Base-by-base conservation (phyloP, 352 stramenopile species). In the Thraustochytrium striatum region DNA sequence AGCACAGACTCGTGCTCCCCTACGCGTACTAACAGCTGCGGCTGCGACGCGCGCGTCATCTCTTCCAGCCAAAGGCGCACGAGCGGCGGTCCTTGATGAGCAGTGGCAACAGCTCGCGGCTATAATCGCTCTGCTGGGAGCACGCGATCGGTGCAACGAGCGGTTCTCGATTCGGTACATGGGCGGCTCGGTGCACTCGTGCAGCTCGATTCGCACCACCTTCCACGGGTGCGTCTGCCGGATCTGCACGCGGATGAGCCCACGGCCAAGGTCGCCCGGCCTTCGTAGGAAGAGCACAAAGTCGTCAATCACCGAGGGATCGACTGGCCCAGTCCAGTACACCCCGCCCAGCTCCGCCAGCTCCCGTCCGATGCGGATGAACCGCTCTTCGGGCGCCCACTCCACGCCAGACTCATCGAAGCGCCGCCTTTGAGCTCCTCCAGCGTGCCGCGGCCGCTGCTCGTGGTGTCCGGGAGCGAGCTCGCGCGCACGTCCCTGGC, bases 111-210 rank as follows among this genome's bases (percentile, higher is more conserved):
- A 75, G 39, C 16, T 21, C 8, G 19, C 36, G 19, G 19, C 30
- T 25, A 25, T 70, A 75, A 11, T 38, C 19, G 35, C 25, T 21
- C 32, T 61, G 32, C 50, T 75, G 65, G 30, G 41, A 16, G 50
- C 44, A 61, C 52, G 43, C 65, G 43, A 75, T 32, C 19, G n/a
- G 41, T 70, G 35, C 50, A 75, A 25, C 30, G 65, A 61, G 11
- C 65, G 65, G 52, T 75, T 75, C 36, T 75, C 65, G 1, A 75
- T 43, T 9, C 65, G 43, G 36, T 75, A 75, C 28, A 55, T 16
- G 16, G 65, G 65, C 35, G 65, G 32, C 44, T 75, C 41, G 33
- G 50, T 7, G 1, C 30, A 68, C n/a, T 72, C n/a, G 28, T 43
- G 32, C 9, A 75, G 2, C 2, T 35, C 21, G 19, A 75, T 41